These are phyloP conservation scores for Claviceps sp. DNA, from an alignment of 2,329 filamentous ascomycete genomes.

Conservation along the genomic window DNA sequence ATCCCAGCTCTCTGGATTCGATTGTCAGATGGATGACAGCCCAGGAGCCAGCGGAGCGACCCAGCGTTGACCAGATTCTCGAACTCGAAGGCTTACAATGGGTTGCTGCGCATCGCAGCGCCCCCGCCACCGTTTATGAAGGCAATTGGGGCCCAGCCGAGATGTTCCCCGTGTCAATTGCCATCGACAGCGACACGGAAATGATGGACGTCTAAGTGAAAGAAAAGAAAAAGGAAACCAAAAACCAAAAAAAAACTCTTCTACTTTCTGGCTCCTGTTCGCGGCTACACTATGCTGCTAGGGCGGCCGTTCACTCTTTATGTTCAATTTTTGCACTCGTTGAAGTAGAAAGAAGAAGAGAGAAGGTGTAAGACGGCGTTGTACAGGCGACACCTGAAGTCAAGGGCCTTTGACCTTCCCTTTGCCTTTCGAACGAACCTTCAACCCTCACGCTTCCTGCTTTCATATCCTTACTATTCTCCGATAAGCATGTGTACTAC, in stretches of 20 bases:
- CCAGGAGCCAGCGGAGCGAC: slow-evolving; percentile 59
- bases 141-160: slow-evolving; percentile 85
- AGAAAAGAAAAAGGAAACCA: not conserved
- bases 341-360: slow-evolving; percentile 3
- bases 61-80: slow-evolving; percentile 61
- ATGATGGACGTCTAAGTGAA: slow-evolving; percentile 43
- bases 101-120: slow-evolving; percentile 62
- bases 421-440: not conserved
- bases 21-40: slow-evolving; percentile 82
- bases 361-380: too few relatives aligned
- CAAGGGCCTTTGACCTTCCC: too few relatives aligned
- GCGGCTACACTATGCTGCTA: too few relatives aligned
- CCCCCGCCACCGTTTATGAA: slow-evolving; percentile 90
- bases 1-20: slow-evolving; percentile 65
- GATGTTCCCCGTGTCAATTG: slow-evolving; percentile 25
- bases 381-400: too few relatives aligned
- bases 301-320: too few relatives aligned
- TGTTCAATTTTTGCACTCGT: too few relatives aligned
- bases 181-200: slow-evolving; percentile 35
- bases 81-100: slow-evolving; percentile 62
- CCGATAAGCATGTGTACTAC: not conserved
- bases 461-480: not conserved
- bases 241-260: too few relatives aligned
- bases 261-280: too few relatives aligned
- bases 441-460: not conserved